A percentile compares a stretch with the other conserved stretches of the same genome.
These are phyloP conservation scores for Botrytis squamosa DNA, from an alignment of 2,329 filamentous ascomycete species.

Conservation along the genomic window DNA sequence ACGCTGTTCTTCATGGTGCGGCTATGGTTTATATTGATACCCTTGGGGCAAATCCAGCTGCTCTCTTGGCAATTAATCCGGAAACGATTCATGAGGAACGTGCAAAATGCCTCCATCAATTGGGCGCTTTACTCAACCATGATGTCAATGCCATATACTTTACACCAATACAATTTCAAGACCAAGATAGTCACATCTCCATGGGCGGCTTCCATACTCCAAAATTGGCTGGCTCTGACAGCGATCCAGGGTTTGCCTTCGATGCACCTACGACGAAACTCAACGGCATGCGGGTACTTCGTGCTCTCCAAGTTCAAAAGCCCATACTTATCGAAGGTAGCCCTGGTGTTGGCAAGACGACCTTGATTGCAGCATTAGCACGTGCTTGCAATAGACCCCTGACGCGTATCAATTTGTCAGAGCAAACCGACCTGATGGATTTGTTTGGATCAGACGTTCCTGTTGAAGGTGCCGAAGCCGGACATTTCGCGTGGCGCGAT, in stretches of 20 bases:
- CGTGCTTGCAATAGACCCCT: slow-evolving; percentile 75
- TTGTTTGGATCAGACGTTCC: slow-evolving; percentile 96
- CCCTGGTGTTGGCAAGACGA: slow-evolving; percentile 98
- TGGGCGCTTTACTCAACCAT: slow-evolving; percentile 63
- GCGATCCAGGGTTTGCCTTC: slow-evolving; percentile 69
- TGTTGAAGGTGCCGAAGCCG: slow-evolving; percentile 85
- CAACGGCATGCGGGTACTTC: slow-evolving; percentile 87
- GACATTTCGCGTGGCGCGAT: slow-evolving; percentile 92
- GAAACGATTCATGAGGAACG: slow-evolving; percentile 71
- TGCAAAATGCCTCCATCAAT: slow-evolving; percentile 67
- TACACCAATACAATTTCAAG: slow-evolving; percentile 56
- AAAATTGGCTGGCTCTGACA: slow-evolving; percentile 48
- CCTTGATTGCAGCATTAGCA: slow-evolving; percentile 82
- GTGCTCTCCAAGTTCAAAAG: slow-evolving; percentile 84
- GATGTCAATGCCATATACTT: slow-evolving; percentile 68
- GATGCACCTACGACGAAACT: slow-evolving; percentile 84
- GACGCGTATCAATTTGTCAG: slow-evolving; percentile 93
- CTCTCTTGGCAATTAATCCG: slow-evolving; percentile 71
- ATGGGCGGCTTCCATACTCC: slow-evolving; percentile 75
- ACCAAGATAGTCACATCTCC: slow-evolving; percentile 54
- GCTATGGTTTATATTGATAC: slow-evolving; percentile 96
- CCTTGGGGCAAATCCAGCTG: slow-evolving; percentile 90
- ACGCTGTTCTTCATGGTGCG: slow-evolving; percentile 75
- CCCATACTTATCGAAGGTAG: slow-evolving; percentile 94
- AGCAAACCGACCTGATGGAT: slow-evolving; percentile 97